Evolutionary conservation across 2,329 filamentous ascomycete genomes (phyloP).

Genomic region (Clarireedia hainanense): DNA sequence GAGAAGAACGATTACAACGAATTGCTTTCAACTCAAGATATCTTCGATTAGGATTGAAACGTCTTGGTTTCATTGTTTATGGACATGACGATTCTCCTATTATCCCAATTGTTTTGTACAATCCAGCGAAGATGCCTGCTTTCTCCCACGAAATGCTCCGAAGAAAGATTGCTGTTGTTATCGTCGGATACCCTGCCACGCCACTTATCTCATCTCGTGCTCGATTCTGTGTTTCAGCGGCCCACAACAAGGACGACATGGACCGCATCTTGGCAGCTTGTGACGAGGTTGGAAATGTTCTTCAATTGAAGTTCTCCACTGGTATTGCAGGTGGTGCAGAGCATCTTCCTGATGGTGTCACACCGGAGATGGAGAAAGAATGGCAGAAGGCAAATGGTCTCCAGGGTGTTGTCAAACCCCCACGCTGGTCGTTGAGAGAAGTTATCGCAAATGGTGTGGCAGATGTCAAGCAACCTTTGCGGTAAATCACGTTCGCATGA

Average conservation of each 20-base stretch:
- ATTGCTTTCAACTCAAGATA: constrained; percentile 98
- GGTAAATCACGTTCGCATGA: constrained; percentile 33
- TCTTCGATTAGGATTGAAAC: constrained; percentile 93
- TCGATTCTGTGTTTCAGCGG: constrained; percentile 89
- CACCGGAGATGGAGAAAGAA: constrained; percentile 63
- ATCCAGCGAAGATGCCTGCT: constrained; percentile 97
- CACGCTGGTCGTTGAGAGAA: constrained; percentile 63
- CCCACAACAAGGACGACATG: constrained; percentile 97
- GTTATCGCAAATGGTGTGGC: constrained; percentile 62
- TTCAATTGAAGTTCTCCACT: constrained; percentile 96
- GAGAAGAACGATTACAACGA: constrained; percentile 88
- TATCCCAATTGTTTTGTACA: constrained; percentile 88
- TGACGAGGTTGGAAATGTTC: constrained; percentile 82
- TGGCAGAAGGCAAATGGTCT: constrained; percentile 51
- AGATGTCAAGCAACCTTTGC: constrained; percentile 57
- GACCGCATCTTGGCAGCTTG: constrained; percentile 84
- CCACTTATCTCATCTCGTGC: constrained; percentile 91
- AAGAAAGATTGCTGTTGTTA: constrained; percentile 94
- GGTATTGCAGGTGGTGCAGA: constrained; percentile 84
- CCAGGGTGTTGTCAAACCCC: constrained; percentile 43
- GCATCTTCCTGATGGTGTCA: constrained; percentile 63
- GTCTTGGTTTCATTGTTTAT: constrained; percentile 92
- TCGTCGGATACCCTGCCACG: constrained; percentile 94
- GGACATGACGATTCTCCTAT: constrained; percentile 98
- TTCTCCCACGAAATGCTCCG: constrained; percentile 98